phyloP scores from a whole-genome alignment of 2,329 filamentous ascomycete species.

The Tolypocladium tundrense region DNA sequence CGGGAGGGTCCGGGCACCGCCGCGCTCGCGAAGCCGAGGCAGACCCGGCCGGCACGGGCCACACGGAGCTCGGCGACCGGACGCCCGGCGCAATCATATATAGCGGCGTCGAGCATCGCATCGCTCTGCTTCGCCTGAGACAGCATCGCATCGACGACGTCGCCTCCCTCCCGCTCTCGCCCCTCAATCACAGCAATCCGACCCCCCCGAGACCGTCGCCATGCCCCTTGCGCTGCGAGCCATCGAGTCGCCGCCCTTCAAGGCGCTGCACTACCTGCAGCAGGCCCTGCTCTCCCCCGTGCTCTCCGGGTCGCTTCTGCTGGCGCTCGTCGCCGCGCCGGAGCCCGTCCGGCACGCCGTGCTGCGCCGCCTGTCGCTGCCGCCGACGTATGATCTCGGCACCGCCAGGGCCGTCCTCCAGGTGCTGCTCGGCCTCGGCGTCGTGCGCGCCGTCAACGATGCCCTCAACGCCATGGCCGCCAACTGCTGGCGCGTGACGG shows the following conservation, averaged over 20 bases:
- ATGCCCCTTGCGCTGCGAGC: conserved; percentile 3
- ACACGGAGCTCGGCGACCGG: background rate
- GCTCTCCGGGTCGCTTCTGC: conserved; percentile 8
- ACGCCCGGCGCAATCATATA: background rate
- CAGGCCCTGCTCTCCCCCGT: conserved; percentile 5
- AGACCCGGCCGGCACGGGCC: background rate
- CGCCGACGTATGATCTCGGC: conserved; percentile 1
- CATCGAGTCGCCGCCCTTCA: conserved; percentile 6
- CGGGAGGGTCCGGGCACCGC: background rate
- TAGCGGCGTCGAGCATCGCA: background rate
- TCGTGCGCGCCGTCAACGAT: conserved; percentile 13
- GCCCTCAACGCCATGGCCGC: conserved; percentile 15
- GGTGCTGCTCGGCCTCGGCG: conserved; percentile 12
- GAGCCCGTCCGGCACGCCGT: conserved; percentile 1
- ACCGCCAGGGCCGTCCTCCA: conserved; percentile 4
- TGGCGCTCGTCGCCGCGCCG: conserved; percentile 5
- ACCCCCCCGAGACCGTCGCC: background rate
- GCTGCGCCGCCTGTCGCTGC: conserved; percentile 2
- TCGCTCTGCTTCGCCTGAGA: background rate
- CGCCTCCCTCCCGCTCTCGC: background rate
- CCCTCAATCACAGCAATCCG: background rate
- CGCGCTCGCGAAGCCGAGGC: background rate
- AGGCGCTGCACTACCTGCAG: conserved; percentile 2
- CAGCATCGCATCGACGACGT: background rate
- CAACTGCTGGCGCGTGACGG: conserved; percentile 17